Base-by-base conservation (phyloP, 208 protist species). In the Leishmania amazonensis region DNA sequence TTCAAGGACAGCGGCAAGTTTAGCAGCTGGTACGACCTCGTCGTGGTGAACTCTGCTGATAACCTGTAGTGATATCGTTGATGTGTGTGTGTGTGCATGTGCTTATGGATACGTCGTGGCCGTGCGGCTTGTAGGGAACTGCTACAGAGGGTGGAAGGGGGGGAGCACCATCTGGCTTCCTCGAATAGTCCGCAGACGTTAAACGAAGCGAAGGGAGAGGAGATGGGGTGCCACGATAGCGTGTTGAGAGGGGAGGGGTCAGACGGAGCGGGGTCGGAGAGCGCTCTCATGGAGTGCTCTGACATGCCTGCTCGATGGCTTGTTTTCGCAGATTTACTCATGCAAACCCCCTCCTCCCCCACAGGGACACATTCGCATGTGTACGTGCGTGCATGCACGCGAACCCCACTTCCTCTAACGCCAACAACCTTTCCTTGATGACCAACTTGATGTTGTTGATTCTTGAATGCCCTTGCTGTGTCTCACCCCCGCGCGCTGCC, bases 1-100 rank as follows among this genome's bases (percentile, higher is more conserved):
- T 98, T 95, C 81, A 78, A 87, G 68, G 92, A 97, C 73, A 92
- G 86, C 80, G 78, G 84, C 68, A 86, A 89, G 79, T 95, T 91
- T 76, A 87, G 83, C 57, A 95, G 79, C 83, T 93, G 86, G 88
- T 94, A 91, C 60, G 90, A 96, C 77, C 71, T 94, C 31, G 65
- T 95, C 28, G 88, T 88, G 24, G 84, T 94, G 11, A 95, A 95
- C 84, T 88, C 85, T 31, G 79, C 72, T 2, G 73, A 79, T 11
- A 81, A 85, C 0, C 73, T 78, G 71, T 85, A 82, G 53, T 71
- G 38, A 47, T 1, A 17, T 9, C 7, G 24, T n/a, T 28, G 40
- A 21, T 3, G n/a, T 28, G n/a, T 35, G 31, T 35, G 31, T 35
- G 13, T 15, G 62, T 2, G 11, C 31, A 68, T 40, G 3, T 68